Base-by-base conservation (phyloP, 202 grass and related monocot species). In the Dendrocalamus latiflorus region DNA sequence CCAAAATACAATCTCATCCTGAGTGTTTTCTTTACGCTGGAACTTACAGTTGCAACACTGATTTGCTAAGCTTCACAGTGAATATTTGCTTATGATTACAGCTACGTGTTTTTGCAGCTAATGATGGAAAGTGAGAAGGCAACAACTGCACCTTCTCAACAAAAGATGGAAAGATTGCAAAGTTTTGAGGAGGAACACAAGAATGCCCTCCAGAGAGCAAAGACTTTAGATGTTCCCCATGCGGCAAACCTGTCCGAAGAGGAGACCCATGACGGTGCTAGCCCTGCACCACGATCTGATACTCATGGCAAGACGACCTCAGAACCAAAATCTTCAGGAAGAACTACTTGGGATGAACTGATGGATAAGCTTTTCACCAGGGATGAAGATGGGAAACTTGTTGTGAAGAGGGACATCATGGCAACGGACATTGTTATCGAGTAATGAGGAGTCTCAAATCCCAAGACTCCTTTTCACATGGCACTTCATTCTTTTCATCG, bases 101-200 rank as follows among this genome's bases (percentile, higher is more conserved):
- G 17, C 36, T 24, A 44, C 12, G 12, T 77, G 4, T 76, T 81
- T 80, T 76, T 38, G 36, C 87, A 99, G 93, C 37, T 93, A 85
- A 87, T 95, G 89, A 88, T 56, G 77, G 74, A 89, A 80, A 83
- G 22, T 1, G 75, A 86, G 67, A 80, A 75, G 6, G 68, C 65
- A 39, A 89, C 80, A 50, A 76, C 56, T 67, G 70, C 89, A 30
- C 93, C 93, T 57, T 60, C 45, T 11, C 78, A 88, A 42, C 89
- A 91, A 82, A 91, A 83, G 72, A 96, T 96, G 96, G 85, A 85
- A 39, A 93, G 91, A 79, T 45, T 92, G 84, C 64, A 86, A 53
- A 95, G 87, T 78, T 87, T 96, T 17, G 38, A 96, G 70, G 85
- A 89, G 69, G 96, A 99, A 45, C 96, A 99, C 88, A 89, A 90